phyloP scores from a whole-genome alignment of 306 rosid genomes.

The Fagus sylvatica region DNA sequence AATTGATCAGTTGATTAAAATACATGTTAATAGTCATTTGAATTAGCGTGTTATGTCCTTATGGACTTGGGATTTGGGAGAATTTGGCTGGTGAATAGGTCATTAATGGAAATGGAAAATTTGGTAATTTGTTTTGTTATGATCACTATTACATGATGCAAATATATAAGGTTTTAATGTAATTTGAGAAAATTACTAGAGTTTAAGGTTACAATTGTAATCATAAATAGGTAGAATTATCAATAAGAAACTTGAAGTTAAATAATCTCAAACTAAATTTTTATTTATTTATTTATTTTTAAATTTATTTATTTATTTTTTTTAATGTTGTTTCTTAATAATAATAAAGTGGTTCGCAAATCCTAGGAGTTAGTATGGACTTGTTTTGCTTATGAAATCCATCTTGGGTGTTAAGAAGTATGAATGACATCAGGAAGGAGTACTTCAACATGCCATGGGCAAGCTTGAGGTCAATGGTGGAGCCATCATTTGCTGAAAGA shows the following conservation, averaged over 20 bases:
- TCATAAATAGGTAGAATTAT: too few relatives aligned
- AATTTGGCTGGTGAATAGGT: not conserved
- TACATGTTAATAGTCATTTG: too few relatives aligned
- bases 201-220: not conserved
- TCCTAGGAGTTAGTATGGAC: constrained; percentile 10
- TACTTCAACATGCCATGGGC: constrained; percentile 85
- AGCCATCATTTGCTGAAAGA: constrained; percentile 70
- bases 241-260: not conserved
- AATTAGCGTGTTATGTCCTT: not conserved
- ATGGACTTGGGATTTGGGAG: not conserved
- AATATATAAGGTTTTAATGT: not conserved
- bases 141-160: not conserved
- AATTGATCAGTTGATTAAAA: too few relatives aligned
- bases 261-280: not conserved
- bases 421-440: constrained; percentile 63
- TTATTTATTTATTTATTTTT: not conserved
- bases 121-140: not conserved
- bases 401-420: constrained; percentile 31
- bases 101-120: not conserved
- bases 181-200: not conserved
- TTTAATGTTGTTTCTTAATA: not conserved
- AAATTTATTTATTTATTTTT: not conserved
- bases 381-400: not conserved
- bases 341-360: not conserved
- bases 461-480: constrained; percentile 73